Base-by-base conservation (phyloP, 176 grass and related monocot species). In the Pontederia paniculata region DNA sequence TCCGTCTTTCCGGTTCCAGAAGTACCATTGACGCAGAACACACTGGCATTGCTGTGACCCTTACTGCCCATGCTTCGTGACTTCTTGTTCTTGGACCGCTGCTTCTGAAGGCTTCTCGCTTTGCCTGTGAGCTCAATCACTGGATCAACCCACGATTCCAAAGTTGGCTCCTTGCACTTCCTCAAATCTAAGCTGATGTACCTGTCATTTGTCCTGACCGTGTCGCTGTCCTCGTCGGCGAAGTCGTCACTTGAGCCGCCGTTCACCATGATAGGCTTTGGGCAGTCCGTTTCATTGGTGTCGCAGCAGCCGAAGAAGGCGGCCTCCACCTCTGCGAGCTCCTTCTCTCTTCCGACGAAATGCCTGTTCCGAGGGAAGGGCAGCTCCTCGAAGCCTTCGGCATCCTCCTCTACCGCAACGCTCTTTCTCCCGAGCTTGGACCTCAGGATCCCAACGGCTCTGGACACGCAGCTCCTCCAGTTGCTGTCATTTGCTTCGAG, bases 111-210 rank as follows among this genome's bases (percentile, higher is more conserved):
- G 12, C 50, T 72, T 75, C 87, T 76, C 42, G 74, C 76, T 97
- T 90, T 90, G 47, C 76, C 65, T 14, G 79, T 74, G 56, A 87
- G 64, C 53, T 88, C 94, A 12, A 98, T 82, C 20, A 88, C 86
- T 3, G 94, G 87, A 59, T 98, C 94, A 13, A 98, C 91, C 94
- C 94, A 98, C 54, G 94, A 80, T 50, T 98, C 94, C 67, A 93
- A 58, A 45, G 83, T 91, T 2, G 94, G 94, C 59, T 98, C 94
- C 72, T 98, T 98, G 74, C 69, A 88, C 74, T 93, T 98, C 63
- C 74, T 82, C 94, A 93, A 74, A 20, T 98, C 94, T 77, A 93
- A 67, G 63, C 73, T 98, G 53, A 88, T 93, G 61, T 74, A 88
- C 51, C 78, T 82, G 21, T 76, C 75, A 69, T 90, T 88, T 12